Base-by-base conservation (phyloP, 257 asterid species). In the Nicotiana tomentosiformis region DNA sequence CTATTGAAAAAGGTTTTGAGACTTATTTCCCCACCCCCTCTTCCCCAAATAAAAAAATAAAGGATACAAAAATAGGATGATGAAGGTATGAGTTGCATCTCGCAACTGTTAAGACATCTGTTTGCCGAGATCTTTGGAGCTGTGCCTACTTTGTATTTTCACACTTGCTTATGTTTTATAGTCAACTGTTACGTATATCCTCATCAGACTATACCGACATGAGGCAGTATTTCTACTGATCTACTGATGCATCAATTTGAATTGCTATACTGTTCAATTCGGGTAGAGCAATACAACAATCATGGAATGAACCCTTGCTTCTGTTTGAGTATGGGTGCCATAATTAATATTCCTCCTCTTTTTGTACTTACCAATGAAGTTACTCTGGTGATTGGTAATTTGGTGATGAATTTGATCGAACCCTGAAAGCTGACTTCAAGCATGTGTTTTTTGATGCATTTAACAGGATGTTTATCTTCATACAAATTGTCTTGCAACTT, bases 401-500 rank as follows among this genome's bases (percentile, higher is more conserved):
- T 76, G 62, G 51, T 51, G 43, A 76, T 29, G 64, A 76, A 76
- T 17, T 15, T 76, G 39, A 51, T 76, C 46, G 30, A 51, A 51
- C 64, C 43, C 16, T 29, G 62, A 76, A 29, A 51, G 37, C 85
- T 3, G 43, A 60, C 29, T 74, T 23, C 26, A 83, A 62, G 39
- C 57, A n/a, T 58, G 29, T 17, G 68, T 68, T 69, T 66, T 83
- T 80, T 86, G 78, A 86, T 82, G 68, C 82, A 82, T 84, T 64
- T 39, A 82, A 85, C 97, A 95, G 98, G 99, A 95, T 88, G 87
- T 95, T 85, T 95, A 91, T 91, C 98, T 95, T 81, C 98, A 91
- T 85, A 94, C 99, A 10, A 94, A 92, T 86, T 93, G 98, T 84
- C 96, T 95, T 80, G 99, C 97, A 84, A 91, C 93, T 61, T 88